These are phyloP conservation scores for Termitomyces sp. DNA, from an alignment of 768 basidiomycete species.

Conservation along the genomic window DNA sequence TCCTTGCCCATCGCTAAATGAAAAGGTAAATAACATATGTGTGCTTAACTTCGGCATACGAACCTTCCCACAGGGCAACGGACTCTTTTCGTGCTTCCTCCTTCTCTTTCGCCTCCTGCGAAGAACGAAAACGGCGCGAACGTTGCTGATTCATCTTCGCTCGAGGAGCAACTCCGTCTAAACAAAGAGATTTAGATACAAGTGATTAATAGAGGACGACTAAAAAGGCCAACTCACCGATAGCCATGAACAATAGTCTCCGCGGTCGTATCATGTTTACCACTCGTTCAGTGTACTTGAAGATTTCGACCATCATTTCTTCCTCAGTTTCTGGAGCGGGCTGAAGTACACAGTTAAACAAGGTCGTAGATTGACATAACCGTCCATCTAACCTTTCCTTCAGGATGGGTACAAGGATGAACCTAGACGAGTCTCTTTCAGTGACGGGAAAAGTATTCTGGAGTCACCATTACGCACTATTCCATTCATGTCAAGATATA, in stretches of 20 bases:
- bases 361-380: not conserved
- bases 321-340: conserved; percentile 97
- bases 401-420: conserved; percentile 98
- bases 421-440: conserved; percentile 44
- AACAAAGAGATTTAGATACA: not conserved
- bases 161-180: conserved; percentile 95
- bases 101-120: conserved; percentile 93
- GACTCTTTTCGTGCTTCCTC: conserved; percentile 83
- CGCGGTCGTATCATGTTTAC: conserved; percentile 96
- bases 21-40: not conserved
- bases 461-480: conserved; percentile 55
- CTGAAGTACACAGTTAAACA: conserved; percentile 27
- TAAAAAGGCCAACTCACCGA: conserved; percentile 50
- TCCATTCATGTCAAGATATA: conserved; percentile 99
- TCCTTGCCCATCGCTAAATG: conserved; percentile 88
- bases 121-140: conserved; percentile 89
- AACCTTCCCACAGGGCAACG: conserved; percentile 81
- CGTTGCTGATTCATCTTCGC: conserved; percentile 99
- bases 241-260: conserved; percentile 96
- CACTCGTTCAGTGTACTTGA: conserved; percentile 93
- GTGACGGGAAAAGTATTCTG: not conserved
- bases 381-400: conserved; percentile 67
- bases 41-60: conserved; percentile 11
- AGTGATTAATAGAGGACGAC: not conserved
- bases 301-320: conserved; percentile 98